Conservation (phyloP, 1,284 basidiomycete genomes). For the Microbotryum violaceum region DNA sequence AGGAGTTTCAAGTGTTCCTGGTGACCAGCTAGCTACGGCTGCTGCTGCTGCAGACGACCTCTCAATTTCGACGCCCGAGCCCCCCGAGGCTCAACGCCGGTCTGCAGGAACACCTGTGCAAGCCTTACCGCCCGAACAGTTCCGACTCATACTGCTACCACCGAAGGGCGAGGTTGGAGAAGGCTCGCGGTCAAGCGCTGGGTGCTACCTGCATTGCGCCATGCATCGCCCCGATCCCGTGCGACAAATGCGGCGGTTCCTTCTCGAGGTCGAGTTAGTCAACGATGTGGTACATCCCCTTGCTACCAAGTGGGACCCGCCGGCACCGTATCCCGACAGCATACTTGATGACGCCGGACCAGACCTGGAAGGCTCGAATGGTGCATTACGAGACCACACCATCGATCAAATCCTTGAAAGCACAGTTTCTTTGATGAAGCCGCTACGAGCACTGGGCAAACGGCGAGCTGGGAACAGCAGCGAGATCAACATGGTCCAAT, state of each 20-base stretch:
- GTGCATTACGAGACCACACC: no score
- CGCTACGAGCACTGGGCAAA: not conserved
- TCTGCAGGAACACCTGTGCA: not conserved
- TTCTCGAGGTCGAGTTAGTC: slow-evolving; percentile 77
- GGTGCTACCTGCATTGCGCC: slow-evolving; percentile 45
- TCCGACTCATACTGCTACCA: not conserved
- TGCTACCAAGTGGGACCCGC: slow-evolving; percentile 6
- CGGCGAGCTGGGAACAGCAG: not conserved
- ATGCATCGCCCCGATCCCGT: slow-evolving; percentile 53
- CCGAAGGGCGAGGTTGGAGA: not conserved
- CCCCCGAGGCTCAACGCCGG: not conserved
- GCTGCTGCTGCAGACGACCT: not conserved
- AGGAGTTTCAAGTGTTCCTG: not conserved
- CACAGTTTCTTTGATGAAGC: slow-evolving; percentile 4
- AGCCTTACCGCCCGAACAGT: not conserved
- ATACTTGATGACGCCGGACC: no score
- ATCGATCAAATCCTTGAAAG: not conserved
- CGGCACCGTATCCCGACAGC: not conserved
- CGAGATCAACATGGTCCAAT: slow-evolving; percentile 8
- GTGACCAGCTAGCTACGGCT: not conserved
- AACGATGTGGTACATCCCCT: slow-evolving; percentile 63
- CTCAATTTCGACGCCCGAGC: not conserved
- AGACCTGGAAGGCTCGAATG: no score
- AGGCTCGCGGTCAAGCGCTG: not conserved
- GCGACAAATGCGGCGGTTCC: slow-evolving; percentile 46